These are phyloP conservation scores for Filosporella fistucella DNA, from an alignment of 495 filamentous ascomycete genomes.

Conservation along the genomic window DNA sequence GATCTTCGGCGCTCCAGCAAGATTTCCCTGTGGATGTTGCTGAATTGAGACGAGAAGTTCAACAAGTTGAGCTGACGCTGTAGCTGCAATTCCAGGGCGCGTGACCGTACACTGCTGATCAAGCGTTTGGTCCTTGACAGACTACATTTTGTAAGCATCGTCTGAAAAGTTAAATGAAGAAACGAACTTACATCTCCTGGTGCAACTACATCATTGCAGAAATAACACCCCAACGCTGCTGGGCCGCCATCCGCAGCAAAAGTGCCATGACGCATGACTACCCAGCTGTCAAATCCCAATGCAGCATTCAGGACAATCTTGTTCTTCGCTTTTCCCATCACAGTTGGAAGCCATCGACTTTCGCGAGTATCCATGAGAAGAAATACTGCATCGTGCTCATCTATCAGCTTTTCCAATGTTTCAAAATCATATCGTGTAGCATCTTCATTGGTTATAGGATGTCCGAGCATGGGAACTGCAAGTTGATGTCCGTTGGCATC, in stretches of 20 bases:
- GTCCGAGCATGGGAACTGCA: slow-evolving; percentile 91
- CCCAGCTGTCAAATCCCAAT: slow-evolving; percentile 92
- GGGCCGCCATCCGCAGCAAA: slow-evolving; percentile 40
- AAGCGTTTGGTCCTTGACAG: slow-evolving; percentile 85
- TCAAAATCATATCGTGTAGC: slow-evolving; percentile 69
- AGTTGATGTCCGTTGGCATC: slow-evolving; percentile 72
- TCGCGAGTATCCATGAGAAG: slow-evolving; percentile 95
- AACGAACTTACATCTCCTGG: slow-evolving; percentile 71
- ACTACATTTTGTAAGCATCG: slow-evolving; percentile 28
- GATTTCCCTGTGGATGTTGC: slow-evolving; percentile 68
- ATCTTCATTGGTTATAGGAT: slow-evolving; percentile 70
- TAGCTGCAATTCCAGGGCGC: slow-evolving; percentile 83
- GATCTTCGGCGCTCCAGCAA: slow-evolving; percentile 45
- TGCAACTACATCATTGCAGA: slow-evolving; percentile 96
- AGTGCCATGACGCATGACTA: slow-evolving; percentile 92
- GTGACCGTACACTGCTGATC: slow-evolving; percentile 99
- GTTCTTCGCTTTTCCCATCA: slow-evolving; percentile 88
- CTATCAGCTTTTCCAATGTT: slow-evolving; percentile 65
- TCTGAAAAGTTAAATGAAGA: neutral
- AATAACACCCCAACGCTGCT: slow-evolving; percentile 87
- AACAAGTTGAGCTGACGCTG: slow-evolving; percentile 88
- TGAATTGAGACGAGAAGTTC: slow-evolving; percentile 83
- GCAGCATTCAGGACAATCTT: slow-evolving; percentile 98
- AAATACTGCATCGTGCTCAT: slow-evolving; percentile 89
- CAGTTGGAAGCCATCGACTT: slow-evolving; percentile 91